Evolutionary conservation across 2,329 filamentous ascomycete species (phyloP).

Genomic region (Hypoxylon sp.): DNA sequence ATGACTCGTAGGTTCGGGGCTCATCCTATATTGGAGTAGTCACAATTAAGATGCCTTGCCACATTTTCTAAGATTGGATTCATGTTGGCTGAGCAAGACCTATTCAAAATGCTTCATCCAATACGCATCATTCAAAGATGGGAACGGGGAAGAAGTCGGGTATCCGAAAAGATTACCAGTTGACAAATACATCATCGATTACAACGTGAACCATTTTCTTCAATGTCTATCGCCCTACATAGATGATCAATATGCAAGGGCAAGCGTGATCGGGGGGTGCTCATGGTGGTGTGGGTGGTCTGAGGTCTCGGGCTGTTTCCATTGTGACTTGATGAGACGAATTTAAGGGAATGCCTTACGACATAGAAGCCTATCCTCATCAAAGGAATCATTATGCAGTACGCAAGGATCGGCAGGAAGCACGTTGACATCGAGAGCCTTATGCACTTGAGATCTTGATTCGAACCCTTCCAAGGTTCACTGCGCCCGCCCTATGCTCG

Average conservation of each 20-base stretch:
- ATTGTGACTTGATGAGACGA: constrained; percentile 37
- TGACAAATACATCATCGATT: constrained; percentile 31
- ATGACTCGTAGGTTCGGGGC: constrained; percentile 3
- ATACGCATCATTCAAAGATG: constrained; percentile 5
- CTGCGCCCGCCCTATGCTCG: constrained; percentile 20
- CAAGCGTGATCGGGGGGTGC: constrained; percentile 35
- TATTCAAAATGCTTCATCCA: constrained; percentile 3
- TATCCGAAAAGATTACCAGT: constrained; percentile 6
- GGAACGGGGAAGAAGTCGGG: constrained; percentile 5
- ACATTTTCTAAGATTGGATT: neutral
- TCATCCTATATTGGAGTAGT: constrained; percentile 12
- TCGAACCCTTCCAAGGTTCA: constrained; percentile 29
- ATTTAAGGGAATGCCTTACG: constrained; percentile 29
- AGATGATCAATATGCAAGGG: constrained; percentile 45
- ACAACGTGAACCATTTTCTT: constrained; percentile 36
- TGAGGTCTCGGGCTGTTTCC: constrained; percentile 38
- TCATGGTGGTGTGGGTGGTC: constrained; percentile 36
- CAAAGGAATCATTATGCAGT: constrained; percentile 35
- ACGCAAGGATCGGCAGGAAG: constrained; percentile 25
- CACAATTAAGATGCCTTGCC: neutral
- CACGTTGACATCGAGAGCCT: constrained; percentile 30
- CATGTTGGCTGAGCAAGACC: constrained; percentile 2
- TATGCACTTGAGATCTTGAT: constrained; percentile 33
- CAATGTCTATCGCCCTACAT: constrained; percentile 35
- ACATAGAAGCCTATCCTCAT: constrained; percentile 38